Evolutionary conservation across 306 rosid species (phyloP).

Genomic region (Ochetophila trinervis): DNA sequence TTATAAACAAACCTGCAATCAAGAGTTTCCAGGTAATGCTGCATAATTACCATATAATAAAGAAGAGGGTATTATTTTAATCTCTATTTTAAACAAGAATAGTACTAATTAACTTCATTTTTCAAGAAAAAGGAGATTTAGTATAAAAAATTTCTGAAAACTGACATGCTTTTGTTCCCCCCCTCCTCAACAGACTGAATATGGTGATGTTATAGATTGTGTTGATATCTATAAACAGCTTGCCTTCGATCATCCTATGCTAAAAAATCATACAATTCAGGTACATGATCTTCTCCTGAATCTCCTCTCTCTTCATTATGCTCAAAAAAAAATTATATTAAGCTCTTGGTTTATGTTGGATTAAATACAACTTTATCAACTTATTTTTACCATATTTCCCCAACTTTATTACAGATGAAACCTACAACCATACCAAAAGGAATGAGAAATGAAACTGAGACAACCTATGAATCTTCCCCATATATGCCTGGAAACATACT

Average conservation of each 20-base stretch:
- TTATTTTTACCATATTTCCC: not conserved
- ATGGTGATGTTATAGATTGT: slow-evolving; percentile 26
- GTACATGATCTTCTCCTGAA: not conserved
- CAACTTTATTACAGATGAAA: not conserved
- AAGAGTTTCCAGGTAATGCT: slow-evolving; percentile 28
- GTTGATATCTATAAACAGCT: slow-evolving; percentile 31
- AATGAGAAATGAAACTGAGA: slow-evolving; percentile 3
- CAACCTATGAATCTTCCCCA: not conserved
- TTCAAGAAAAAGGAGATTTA: too few relatives aligned
- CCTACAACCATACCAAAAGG: slow-evolving; percentile 2
- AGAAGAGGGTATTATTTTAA: not conserved
- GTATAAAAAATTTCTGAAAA: too few relatives aligned
- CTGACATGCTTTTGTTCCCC: not conserved
- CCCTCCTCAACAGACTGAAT: slow-evolving; percentile 9
- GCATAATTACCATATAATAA: not conserved
- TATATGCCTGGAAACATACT: not conserved
- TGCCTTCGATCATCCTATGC: slow-evolving; percentile 30
- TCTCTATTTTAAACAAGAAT: too few relatives aligned
- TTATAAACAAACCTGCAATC: slow-evolving; percentile 23
- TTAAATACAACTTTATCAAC: too few relatives aligned
- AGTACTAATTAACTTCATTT: too few relatives aligned
- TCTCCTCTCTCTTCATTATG: not conserved
- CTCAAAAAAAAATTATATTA: not conserved
- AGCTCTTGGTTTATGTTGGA: too few relatives aligned
- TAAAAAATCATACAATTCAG: slow-evolving; percentile 33